Evolutionary conservation across 495 filamentous ascomycete genomes (phyloP).

Genomic region (Cladorrhinum samala): DNA sequence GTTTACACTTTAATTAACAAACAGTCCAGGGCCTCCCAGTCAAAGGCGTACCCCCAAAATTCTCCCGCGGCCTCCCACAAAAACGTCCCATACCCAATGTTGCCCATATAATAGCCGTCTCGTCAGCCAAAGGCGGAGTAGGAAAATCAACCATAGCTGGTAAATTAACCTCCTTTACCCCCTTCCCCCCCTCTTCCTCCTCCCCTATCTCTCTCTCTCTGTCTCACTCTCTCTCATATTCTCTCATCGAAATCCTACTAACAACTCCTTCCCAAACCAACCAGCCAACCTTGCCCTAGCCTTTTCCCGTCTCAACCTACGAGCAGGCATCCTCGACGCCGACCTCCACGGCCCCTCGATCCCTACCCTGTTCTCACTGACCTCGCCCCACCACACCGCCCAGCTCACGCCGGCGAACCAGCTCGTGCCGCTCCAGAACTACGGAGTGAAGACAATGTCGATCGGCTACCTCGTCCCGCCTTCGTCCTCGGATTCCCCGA

Average conservation of each 20-base stretch:
- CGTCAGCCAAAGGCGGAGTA: constrained; percentile 93
- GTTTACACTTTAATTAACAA: constrained; percentile 9
- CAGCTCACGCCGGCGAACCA: constrained; percentile 61
- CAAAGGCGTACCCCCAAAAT: constrained; percentile 70
- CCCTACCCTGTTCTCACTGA: constrained; percentile 74
- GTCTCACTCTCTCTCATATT: too few species aligned
- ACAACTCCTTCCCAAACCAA: too few species aligned
- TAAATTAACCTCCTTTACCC: too few species aligned
- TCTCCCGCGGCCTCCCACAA: constrained; percentile 78
- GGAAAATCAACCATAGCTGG: constrained; percentile 95
- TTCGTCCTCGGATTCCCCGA: constrained; percentile 60
- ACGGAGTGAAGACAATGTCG: constrained; percentile 95
- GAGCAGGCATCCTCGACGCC: constrained; percentile 83
- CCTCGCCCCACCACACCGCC: constrained; percentile 47
- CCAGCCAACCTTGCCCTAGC: constrained; percentile 82
- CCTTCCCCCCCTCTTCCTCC: too few species aligned
- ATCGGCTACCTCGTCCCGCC: constrained; percentile 99
- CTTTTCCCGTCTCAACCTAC: constrained; percentile 71
- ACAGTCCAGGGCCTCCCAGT: constrained; percentile 66
- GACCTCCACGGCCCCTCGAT: constrained; percentile 97
- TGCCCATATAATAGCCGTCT: constrained; percentile 82
- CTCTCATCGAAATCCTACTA: too few species aligned
- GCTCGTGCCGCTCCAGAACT: constrained; percentile 84
- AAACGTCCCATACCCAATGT: constrained; percentile 75
- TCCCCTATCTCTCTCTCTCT: too few species aligned